Evolutionary conservation across 805 yeast genomes (phyloP).

Genomic region (Cyberlindnera xylosilytica): DNA sequence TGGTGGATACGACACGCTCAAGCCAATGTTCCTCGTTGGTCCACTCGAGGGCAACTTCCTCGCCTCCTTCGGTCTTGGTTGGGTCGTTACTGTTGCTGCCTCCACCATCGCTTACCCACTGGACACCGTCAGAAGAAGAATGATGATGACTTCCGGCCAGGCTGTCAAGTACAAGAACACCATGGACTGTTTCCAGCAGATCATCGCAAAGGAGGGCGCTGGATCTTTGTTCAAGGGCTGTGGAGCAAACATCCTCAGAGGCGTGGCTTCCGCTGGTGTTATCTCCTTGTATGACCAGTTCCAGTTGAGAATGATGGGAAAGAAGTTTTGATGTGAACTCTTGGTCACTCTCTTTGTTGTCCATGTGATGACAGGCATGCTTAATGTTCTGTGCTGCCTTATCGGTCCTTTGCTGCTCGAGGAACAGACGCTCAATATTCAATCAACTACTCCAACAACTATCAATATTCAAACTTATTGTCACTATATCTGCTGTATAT

Average conservation of each 20-base stretch:
- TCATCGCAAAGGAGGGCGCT: constrained; percentile 95
- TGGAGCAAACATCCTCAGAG: constrained; percentile 99
- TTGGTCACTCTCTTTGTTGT: too few relatives aligned
- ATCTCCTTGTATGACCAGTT: constrained; percentile 96
- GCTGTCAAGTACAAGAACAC: constrained; percentile 96
- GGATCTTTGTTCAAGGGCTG: constrained; percentile 95
- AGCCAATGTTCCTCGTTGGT: constrained; percentile 93
- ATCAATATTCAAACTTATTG: too few relatives aligned
- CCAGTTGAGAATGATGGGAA: constrained; percentile 92
- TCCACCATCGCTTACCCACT: constrained; percentile 98
- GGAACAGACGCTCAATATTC: too few relatives aligned
- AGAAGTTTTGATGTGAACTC: too few relatives aligned
- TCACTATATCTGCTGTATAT: too few relatives aligned
- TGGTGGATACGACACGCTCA: constrained; percentile 95
- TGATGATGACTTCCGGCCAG: constrained; percentile 99
- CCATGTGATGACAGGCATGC: too few relatives aligned
- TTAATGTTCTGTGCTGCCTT: too few relatives aligned
- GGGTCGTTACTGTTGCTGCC: constrained; percentile 98
- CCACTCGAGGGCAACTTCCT: constrained; percentile 91
- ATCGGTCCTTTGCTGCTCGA: too few relatives aligned
- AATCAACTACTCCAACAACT: too few relatives aligned
- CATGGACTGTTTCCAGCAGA: constrained; percentile 85
- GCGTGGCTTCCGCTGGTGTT: constrained; percentile 99
- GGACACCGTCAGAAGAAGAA: constrained; percentile 99
- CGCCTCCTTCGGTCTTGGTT: constrained; percentile 94